A percentile compares a stretch with the other conserved stretches of the same genome.
phyloP scores from a whole-genome alignment of 164 flowering plant genomes.

The Umbilicus rupestris region DNA sequence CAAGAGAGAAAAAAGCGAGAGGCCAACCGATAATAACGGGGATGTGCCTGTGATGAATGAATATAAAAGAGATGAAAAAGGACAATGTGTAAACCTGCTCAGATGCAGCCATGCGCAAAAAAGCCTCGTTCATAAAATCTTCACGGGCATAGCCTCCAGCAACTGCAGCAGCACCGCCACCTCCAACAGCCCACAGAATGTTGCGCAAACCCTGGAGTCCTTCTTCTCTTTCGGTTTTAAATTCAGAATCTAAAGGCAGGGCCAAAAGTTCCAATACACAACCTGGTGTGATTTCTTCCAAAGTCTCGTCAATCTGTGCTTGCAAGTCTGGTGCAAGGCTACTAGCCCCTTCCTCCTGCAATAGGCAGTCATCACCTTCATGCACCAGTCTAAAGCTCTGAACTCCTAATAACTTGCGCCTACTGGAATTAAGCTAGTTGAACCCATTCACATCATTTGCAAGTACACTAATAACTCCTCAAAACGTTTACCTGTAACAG shows the following conservation, averaged over 20 bases:
- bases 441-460: neutral
- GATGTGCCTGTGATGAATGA: neutral
- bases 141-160: constrained; percentile 96
- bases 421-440: too few species aligned
- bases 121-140: constrained; percentile 85
- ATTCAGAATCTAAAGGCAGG: constrained; percentile 65
- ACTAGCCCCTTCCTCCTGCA: constrained; percentile 95
- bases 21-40: neutral
- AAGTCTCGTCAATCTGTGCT: constrained; percentile 89
- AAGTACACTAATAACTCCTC: neutral
- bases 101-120: constrained; percentile 70
- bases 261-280: constrained; percentile 84
- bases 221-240: constrained; percentile 51
- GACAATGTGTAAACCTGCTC: constrained; percentile 42
- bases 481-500: constrained; percentile 56
- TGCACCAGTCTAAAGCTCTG: too few species aligned
- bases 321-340: constrained; percentile 86
- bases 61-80: constrained; percentile 18
- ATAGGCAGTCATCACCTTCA: neutral
- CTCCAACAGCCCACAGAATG: constrained; percentile 95
- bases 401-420: too few species aligned
- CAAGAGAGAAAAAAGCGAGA: constrained; percentile 6
- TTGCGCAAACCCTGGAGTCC: constrained; percentile 91
- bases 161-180: constrained; percentile 86
- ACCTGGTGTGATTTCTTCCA: constrained; percentile 89